Percentiles rank a stretch among this genome's conserved stretches.
Evolutionary conservation across 192 early-diverging fungal species (phyloP).

Genomic region (Podila clonocystis): DNA sequence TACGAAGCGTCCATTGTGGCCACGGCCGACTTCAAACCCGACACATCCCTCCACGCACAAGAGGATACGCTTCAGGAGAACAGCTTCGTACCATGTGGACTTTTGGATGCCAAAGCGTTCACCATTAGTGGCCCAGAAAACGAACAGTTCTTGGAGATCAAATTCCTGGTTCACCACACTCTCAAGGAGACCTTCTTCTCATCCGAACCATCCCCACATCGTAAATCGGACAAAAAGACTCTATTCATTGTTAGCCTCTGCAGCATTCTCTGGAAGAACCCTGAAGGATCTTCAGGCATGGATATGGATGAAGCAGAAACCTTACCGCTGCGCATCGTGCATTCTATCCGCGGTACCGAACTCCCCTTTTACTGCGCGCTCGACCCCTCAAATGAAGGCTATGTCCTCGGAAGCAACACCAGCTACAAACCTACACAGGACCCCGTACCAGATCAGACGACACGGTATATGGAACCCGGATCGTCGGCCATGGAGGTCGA

Average conservation of each 20-base stretch:
- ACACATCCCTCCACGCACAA: background rate
- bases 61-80: background rate
- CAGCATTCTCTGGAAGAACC: conserved; percentile 12
- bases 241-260: conserved; percentile 43
- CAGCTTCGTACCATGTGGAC: conserved; percentile 7
- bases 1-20: conserved; percentile 30
- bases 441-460: conserved; percentile 15
- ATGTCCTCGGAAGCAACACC: conserved; percentile 57
- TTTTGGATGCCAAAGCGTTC: conserved; percentile 43
- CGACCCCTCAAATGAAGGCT: conserved; percentile 43
- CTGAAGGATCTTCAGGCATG: background rate
- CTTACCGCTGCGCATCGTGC: conserved; percentile 18
- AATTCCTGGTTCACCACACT: conserved; percentile 29
- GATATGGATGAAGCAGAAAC: background rate
- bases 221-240: conserved; percentile 36
- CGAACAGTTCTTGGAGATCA: conserved; percentile 18
- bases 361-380: conserved; percentile 64
- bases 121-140: conserved; percentile 6
- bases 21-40: conserved; percentile 8
- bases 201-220: conserved; percentile 38
- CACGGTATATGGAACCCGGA: conserved; percentile 23
- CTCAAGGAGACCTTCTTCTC: conserved; percentile 30
- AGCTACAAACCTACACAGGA: conserved; percentile 30
- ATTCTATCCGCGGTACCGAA: conserved; percentile 57
- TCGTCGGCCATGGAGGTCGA: conserved; percentile 25